A percentile compares a stretch with the other conserved stretches of the same genome.
Conservation (phyloP, 1,139 yeast genomes). For the Kodamaea ohmeri region DNA sequence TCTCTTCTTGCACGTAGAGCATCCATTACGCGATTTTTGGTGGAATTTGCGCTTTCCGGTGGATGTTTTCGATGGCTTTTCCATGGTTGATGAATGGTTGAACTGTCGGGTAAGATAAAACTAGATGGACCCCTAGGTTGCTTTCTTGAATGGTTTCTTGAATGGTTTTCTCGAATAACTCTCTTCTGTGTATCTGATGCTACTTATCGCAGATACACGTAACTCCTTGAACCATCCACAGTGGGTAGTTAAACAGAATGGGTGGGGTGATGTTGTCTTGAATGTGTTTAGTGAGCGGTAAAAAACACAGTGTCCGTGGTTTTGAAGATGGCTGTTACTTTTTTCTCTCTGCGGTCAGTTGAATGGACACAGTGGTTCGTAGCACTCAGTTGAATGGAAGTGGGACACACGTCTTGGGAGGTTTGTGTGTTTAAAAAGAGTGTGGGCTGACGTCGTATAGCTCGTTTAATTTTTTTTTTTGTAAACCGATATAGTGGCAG, state of each 20-base stretch:
- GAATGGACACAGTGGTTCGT: background rate
- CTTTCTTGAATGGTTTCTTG: too few species aligned
- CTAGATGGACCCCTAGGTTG: background rate
- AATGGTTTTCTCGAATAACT: too few species aligned
- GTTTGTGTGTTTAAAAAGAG: background rate
- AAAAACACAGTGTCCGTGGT: too few species aligned
- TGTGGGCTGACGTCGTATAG: conserved; percentile 4
- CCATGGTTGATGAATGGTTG: background rate
- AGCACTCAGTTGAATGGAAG: background rate
- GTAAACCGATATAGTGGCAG: background rate
- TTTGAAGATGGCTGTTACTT: too few species aligned
- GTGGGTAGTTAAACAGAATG: too few species aligned
- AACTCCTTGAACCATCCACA: too few species aligned
- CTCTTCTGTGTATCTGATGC: too few species aligned
- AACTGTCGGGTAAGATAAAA: background rate
- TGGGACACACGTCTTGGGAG: background rate
- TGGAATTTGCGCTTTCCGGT: conserved; percentile 68
- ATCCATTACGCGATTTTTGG: conserved; percentile 83
- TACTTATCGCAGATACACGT: too few species aligned
- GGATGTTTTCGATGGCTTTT: conserved; percentile 21
- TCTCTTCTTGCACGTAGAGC: conserved; percentile 82
- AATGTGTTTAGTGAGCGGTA: background rate
- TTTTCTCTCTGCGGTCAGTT: background rate
- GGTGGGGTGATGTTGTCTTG: too few species aligned
- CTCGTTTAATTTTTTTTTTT: conserved; percentile 2